A percentile compares a stretch with the other conserved stretches of the same genome.
phyloP scores from a whole-genome alignment of 73 alveolate species.

The Durusdinium trenchii region DNA sequence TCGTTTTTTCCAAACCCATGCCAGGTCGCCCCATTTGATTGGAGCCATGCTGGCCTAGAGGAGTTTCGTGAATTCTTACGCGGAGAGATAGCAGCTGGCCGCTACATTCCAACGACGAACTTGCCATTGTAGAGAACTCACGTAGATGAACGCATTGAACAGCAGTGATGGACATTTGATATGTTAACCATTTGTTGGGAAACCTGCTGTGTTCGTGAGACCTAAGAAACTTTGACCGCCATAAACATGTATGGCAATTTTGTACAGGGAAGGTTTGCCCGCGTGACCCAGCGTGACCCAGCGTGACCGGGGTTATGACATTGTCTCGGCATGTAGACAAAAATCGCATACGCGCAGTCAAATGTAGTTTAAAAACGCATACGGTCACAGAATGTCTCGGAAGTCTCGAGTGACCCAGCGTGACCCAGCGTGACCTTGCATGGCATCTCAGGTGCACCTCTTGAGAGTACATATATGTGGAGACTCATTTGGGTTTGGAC shows the following conservation, averaged over 20 bases:
- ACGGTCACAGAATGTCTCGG: background rate
- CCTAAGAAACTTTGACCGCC: background rate
- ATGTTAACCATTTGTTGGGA: too few relatives aligned
- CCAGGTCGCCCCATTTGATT: background rate
- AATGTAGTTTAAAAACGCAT: background rate
- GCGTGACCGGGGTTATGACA: slow-evolving; percentile 19
- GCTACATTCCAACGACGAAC: background rate
- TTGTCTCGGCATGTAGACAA: background rate
- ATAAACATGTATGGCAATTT: background rate
- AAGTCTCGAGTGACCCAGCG: slow-evolving; percentile 21
- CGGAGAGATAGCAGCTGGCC: background rate
- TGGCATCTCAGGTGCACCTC: background rate
- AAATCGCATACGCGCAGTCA: background rate
- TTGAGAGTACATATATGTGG: too few relatives aligned
- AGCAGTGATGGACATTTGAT: too few relatives aligned
- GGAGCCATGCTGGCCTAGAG: background rate
- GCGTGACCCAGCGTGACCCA: slow-evolving; percentile 46
- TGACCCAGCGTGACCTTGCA: background rate
- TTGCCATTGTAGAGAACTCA: background rate
- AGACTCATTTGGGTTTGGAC: too few relatives aligned
- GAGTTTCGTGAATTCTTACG: background rate
- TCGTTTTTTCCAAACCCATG: too few relatives aligned
- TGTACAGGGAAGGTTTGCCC: background rate
- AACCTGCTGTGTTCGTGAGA: background rate
- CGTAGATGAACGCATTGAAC: too few relatives aligned